phyloP scores from a whole-genome alignment of 345 rosid genomes.

The Boechera retrofracta region DNA sequence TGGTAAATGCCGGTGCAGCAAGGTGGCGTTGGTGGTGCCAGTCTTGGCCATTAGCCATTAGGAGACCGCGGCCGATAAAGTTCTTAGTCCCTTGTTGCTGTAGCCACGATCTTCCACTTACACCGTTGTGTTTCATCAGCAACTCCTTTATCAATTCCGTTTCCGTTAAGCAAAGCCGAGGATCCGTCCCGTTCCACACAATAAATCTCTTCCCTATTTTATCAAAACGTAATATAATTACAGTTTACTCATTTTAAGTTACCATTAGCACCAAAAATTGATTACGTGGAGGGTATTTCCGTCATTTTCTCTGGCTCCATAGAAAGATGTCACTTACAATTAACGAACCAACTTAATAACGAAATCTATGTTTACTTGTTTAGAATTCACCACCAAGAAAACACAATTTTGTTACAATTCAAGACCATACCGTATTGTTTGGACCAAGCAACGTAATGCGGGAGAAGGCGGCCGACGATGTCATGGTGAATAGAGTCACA shows the following conservation, averaged over 20 bases:
- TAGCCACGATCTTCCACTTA: constrained; percentile 90
- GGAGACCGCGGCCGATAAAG: constrained; percentile 79
- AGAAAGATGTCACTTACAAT: background rate
- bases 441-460: constrained; percentile 87
- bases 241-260: background rate
- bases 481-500: constrained; percentile 71
- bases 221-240: background rate
- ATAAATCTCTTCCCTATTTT: constrained; percentile 78
- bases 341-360: background rate
- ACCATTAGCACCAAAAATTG: background rate
- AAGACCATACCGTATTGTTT: constrained; percentile 62
- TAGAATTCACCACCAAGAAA: background rate
- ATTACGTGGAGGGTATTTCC: background rate
- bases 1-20: constrained; percentile 64
- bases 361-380: constrained; percentile 23
- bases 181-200: constrained; percentile 86
- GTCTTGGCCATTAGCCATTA: constrained; percentile 76
- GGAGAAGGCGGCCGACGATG: constrained; percentile 80
- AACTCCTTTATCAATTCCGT: constrained; percentile 81
- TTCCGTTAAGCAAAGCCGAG: constrained; percentile 83
- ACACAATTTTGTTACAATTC: constrained; percentile 9
- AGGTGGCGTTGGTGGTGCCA: constrained; percentile 73
- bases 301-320: background rate
- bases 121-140: constrained; percentile 66
- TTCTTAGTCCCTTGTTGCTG: constrained; percentile 90